Percentiles rank a stretch among this genome's conserved stretches.
These are phyloP conservation scores for Phytophthora rubi DNA, from an alignment of 352 stramenopile species.

Conservation along the genomic window DNA sequence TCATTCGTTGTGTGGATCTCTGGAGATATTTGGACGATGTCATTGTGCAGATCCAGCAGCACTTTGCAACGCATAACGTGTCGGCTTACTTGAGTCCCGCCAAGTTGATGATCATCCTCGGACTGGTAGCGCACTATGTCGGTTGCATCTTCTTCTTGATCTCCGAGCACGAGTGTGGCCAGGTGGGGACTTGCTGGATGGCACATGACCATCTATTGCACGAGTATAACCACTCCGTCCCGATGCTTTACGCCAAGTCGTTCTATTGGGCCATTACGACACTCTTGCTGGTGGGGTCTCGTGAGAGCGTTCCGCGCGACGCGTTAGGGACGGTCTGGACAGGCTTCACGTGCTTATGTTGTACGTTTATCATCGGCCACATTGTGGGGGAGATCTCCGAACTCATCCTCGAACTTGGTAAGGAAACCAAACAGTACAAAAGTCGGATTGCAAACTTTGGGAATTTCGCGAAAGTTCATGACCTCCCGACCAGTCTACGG, in stretches of 20 bases:
- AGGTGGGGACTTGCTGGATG: conserved; percentile 63
- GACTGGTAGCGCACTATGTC: conserved; percentile 66
- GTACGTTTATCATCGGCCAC: conserved; percentile 77
- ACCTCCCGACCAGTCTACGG: conserved; percentile 52
- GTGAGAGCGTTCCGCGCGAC: conserved; percentile 66
- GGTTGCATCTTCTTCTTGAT: conserved; percentile 79
- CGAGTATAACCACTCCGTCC: conserved; percentile 52
- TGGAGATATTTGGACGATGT: conserved; percentile 50
- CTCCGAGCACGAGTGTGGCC: conserved; percentile 53
- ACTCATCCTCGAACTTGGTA: conserved; percentile 75
- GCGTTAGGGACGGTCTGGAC: conserved; percentile 64
- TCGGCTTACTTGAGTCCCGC: conserved; percentile 62
- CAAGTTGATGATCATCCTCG: conserved; percentile 64
- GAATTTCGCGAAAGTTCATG: conserved; percentile 65
- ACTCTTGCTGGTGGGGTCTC: conserved; percentile 66
- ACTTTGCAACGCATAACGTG: conserved; percentile 50
- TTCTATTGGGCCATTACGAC: conserved; percentile 83
- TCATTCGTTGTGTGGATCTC: conserved; percentile 50
- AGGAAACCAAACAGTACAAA: conserved; percentile 69
- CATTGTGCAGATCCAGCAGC: conserved; percentile 47
- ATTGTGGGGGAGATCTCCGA: conserved; percentile 80
- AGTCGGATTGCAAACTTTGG: conserved; percentile 66
- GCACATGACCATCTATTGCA: conserved; percentile 70
- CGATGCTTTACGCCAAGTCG: conserved; percentile 63
- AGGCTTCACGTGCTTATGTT: conserved; percentile 62